Evolutionary conservation across 495 filamentous ascomycete species (phyloP).

Genomic region (Xylaria venustula): DNA sequence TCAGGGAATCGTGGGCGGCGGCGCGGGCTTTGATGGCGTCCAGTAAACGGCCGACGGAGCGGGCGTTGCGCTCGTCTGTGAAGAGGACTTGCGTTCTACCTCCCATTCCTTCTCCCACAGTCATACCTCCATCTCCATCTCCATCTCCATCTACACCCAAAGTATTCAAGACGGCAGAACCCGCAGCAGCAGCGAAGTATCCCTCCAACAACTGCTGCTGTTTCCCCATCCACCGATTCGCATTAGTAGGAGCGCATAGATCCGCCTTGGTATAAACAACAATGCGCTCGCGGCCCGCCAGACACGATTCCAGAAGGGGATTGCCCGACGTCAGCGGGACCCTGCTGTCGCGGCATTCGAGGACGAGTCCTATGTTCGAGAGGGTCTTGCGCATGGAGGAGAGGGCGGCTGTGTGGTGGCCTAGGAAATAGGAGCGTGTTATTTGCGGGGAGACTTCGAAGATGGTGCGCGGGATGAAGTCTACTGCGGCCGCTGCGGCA

Average conservation of each 20-base stretch:
- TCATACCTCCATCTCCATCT: no score
- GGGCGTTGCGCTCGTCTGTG: conserved; percentile 44
- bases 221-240: conserved; percentile 10
- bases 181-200: no score
- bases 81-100: conserved; percentile 29
- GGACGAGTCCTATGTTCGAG: conserved; percentile 76
- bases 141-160: no score
- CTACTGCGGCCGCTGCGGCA: conserved; percentile 3
- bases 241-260: conserved; percentile 48
- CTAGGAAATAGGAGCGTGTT: conserved; percentile 92
- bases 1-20: conserved; percentile 30
- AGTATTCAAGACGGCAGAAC: no score
- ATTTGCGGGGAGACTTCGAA: conserved; percentile 67
- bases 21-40: conserved; percentile 33
- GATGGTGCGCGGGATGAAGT: conserved; percentile 68
- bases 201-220: conserved; percentile 27
- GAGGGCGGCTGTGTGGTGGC: conserved; percentile 85
- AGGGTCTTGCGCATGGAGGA: conserved; percentile 82
- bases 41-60: conserved; percentile 28
- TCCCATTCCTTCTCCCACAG: conserved; percentile 26
- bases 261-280: conserved; percentile 92
- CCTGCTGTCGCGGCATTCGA: conserved; percentile 94
- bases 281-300: conserved; percentile 66
- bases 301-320: conserved; percentile 78
- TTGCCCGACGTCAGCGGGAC: conserved; percentile 87